A percentile compares a stretch with the other conserved stretches of the same genome.
These are phyloP conservation scores for Polytrichum formosum DNA, from an alignment of 225 moss, liverwort and hornwort genomes.

Conservation along the genomic window DNA sequence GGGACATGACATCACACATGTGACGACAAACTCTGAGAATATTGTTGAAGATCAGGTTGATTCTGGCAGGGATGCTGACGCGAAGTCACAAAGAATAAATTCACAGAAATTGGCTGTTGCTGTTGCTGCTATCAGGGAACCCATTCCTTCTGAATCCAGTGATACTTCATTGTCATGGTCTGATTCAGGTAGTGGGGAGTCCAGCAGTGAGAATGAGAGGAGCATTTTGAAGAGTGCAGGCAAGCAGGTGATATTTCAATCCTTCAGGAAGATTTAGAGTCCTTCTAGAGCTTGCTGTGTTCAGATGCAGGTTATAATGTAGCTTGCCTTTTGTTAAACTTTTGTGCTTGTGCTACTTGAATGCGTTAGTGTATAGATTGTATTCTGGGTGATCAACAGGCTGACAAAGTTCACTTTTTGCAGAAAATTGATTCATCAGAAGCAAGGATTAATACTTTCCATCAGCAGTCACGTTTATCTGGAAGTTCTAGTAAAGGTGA, in stretches of 20 bases:
- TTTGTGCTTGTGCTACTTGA: background rate
- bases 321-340: background rate
- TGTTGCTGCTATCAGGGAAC: conserved; percentile 16
- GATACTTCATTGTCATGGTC: conserved; percentile 43
- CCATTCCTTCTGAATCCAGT: conserved; percentile 23
- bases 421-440: too few species aligned
- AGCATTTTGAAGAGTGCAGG: background rate
- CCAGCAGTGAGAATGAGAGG: conserved; percentile 4
- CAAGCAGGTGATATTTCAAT: conserved; percentile 7
- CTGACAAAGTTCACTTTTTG: background rate
- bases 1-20: background rate
- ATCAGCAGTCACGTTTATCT: conserved; percentile 6
- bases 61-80: background rate
- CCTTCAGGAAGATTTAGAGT: background rate
- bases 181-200: conserved; percentile 26
- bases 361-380: background rate
- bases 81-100: background rate
- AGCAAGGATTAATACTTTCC: background rate
- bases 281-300: background rate
- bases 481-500: background rate
- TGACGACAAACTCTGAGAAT: background rate
- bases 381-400: background rate
- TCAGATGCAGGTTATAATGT: too few species aligned
- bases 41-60: background rate
- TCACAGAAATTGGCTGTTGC: conserved; percentile 24